Base-by-base conservation (phyloP, 257 asterid species). In the Galeopsis tetrahit region DNA sequence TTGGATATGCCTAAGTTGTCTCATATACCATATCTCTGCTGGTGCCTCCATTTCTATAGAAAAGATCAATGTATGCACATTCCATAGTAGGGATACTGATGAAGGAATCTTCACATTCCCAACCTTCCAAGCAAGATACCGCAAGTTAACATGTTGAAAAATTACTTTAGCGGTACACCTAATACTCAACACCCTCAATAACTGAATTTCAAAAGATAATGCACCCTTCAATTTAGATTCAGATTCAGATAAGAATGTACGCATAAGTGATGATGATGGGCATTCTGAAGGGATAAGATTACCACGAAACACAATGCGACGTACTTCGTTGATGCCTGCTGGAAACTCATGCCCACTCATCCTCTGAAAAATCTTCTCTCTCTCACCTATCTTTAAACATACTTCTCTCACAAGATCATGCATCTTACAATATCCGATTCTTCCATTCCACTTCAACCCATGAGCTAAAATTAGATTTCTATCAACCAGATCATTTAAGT, bases 321-420 rank as follows among this genome's bases (percentile, higher is more conserved):
- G 32, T 21, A 0, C 53, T 5, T 33, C 14, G 6, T 51, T 5
- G 3, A 51, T 51, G 2, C 5, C 57, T 51, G 9, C 31, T n/a
- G 8, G 28, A 1, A 6, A 2, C 9, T 14, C 31, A 13, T 0
- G 6, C 28, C 0, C 4, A 11, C 0, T 53, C 6, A 3, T 46
- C 53, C 15, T 0, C 0, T 11, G 53, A 13, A 4, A 11, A 46
- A 46, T 11, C 15, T 13, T 46, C 2, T 46, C 17, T 46, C 53
- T 46, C 53, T 11, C 15, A 13, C 53, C 15, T 46, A 13, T 11
- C 53, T 46, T 46, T 57, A 57, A 28, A 32, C 63, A 57, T 5
- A 57, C 14, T 33, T 57, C 63, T 31, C 63, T 56, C 3, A 55
- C 48, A 15, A 55, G 61, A 55, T 55, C 61, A 55, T 55, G 61